phyloP scores from a whole-genome alignment of 768 basidiomycete genomes.

The Neoboletus brunneissimus region DNA sequence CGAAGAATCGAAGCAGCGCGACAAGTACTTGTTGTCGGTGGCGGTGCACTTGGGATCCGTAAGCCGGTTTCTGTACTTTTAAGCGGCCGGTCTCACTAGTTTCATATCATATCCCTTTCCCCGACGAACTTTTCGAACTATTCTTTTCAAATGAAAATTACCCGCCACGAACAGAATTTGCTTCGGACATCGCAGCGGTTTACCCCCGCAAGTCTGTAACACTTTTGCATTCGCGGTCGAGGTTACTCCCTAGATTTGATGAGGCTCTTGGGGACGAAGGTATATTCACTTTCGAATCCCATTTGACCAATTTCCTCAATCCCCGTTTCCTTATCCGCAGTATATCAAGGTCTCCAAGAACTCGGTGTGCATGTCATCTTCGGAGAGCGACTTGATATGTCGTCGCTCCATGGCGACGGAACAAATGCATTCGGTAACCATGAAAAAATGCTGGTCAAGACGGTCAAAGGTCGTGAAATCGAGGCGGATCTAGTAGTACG shows the following conservation, averaged over 20 bases:
- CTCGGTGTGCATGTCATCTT: slow-evolving; percentile 49
- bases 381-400: slow-evolving; percentile 51
- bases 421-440: background rate
- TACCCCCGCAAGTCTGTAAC: slow-evolving; percentile 54
- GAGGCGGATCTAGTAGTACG: slow-evolving; percentile 52
- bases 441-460: slow-evolving; percentile 37
- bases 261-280: slow-evolving; percentile 51
- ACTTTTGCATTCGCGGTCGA: slow-evolving; percentile 55
- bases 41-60: slow-evolving; percentile 74
- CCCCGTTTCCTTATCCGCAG: background rate
- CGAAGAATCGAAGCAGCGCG: slow-evolving; percentile 42
- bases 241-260: slow-evolving; percentile 55
- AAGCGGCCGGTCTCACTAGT: background rate
- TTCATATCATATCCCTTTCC: background rate
- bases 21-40: slow-evolving; percentile 64
- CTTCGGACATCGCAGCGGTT: slow-evolving; percentile 56
- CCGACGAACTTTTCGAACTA: background rate
- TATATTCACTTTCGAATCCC: slow-evolving; percentile 19
- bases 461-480: slow-evolving; percentile 48
- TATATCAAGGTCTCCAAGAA: slow-evolving; percentile 37
- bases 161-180: slow-evolving; percentile 46
- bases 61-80: slow-evolving; percentile 23
- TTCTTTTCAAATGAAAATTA: background rate
- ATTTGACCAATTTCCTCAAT: background rate
- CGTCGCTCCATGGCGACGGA: slow-evolving; percentile 25